Base-by-base conservation (phyloP, 2,329 filamentous ascomycete species). In the Xylaria sp. region DNA sequence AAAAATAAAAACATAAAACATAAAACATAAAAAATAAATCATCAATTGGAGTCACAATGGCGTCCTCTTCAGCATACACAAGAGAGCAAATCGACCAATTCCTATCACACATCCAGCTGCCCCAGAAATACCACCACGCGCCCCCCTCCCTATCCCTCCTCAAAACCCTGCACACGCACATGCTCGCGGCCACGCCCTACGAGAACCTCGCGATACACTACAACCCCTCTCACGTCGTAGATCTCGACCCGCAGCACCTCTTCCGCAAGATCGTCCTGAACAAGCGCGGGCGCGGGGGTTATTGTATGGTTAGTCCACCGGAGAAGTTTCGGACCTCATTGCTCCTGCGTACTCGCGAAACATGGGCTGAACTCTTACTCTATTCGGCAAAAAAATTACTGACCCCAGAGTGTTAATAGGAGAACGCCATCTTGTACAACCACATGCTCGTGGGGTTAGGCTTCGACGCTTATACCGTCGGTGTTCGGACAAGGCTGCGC, bases 131-230 rank as follows among this genome's bases (percentile, higher is more conserved):
- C 19, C 68, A 46, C 47, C 45, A 67, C 58, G 67, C 57, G n/a
- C 55, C 66, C 2, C 64, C 66, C 0, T 64, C 68, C 0, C 62
- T 64, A 1, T 43, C 46, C 4, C 61, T 70, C 14, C 57, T 71
- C 15, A 55, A 42, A 52, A 21, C 63, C 0, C 54, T 71, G 6
- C 68, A 69, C 49, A 64, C 61, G 2, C 47, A 70, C 51, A 66
- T 67, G 60, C 52, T 68, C 7, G 60, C 82, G 0, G 77, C 78
- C 0, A 74, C 87, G 31, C 84, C 84, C 0, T 87, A 86, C 61
- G 84, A 87, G 49, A 87, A 87, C 66, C 75, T 87, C 8, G 75
- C 77, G 2, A 74, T 87, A 7, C 84, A 87, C 71, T 87, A 87
- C 70, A 76, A 75, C 38, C 67, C 73, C 2, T 45, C 69, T 62